Conservation (phyloP, 2,329 filamentous ascomycete species). For the Aspergillus sp. region DNA sequence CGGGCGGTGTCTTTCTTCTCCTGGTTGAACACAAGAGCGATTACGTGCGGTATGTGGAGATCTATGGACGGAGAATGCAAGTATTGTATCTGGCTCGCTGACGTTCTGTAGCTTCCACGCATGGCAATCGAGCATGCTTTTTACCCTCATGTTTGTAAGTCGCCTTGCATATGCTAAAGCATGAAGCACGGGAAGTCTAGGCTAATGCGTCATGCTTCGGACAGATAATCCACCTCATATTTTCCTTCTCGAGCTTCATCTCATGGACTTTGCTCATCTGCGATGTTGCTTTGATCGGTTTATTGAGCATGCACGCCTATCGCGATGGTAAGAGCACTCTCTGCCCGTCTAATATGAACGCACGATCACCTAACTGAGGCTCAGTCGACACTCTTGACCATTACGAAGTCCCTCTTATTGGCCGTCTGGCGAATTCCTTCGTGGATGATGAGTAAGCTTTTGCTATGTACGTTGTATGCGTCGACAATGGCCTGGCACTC, state of each 20-base stretch:
- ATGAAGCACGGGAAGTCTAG: background rate
- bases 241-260: conserved; percentile 80
- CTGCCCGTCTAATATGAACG: background rate
- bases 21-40: conserved; percentile 92
- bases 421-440: conserved; percentile 79
- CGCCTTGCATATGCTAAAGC: background rate
- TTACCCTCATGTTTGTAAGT: conserved; percentile 64
- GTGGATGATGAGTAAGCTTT: conserved; percentile 73
- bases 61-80: background rate
- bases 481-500: background rate
- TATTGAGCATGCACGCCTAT: conserved; percentile 77
- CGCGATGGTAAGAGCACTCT: conserved; percentile 64
- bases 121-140: conserved; percentile 87
- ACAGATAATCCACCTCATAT: conserved; percentile 77
- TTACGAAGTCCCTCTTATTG: conserved; percentile 86
- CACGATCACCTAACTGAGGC: conserved; percentile 8
- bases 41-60: conserved; percentile 74
- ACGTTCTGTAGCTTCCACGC: conserved; percentile 73
- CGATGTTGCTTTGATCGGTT: conserved; percentile 74
- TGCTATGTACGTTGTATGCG: background rate
- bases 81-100: conserved; percentile 1
- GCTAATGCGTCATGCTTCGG: conserved; percentile 24
- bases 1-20: conserved; percentile 80
- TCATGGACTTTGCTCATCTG: conserved; percentile 78
- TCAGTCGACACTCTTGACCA: conserved; percentile 63